Evolutionary conservation across 805 yeast genomes (phyloP), one percentile per base, ranked within the genome.

Genomic region (Torulaspora gathmanii): DNA sequence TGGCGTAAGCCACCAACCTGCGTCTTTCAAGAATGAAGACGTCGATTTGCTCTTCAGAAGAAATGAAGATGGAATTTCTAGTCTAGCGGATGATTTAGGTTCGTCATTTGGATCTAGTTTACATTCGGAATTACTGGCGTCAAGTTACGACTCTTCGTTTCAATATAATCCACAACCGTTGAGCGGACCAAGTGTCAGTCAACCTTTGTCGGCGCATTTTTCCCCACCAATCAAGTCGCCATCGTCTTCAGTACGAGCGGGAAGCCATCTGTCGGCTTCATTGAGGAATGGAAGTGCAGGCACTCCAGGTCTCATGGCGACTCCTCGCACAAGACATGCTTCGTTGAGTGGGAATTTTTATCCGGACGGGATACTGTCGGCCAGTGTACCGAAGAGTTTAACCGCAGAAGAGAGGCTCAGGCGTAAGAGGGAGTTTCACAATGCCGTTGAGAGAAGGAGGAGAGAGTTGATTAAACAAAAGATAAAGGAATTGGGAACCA

Each of bases 371-470:
- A 26, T 40, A 8, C 31, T 42, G n/a, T 48, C 57, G 13, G 54
- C 53, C 0, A 51, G 54, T 45, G 59, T 55, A 11, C 56, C 58
- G 6, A 54, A 55, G 39, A 40, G 46, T 11, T 35, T 57, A 37
- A 49, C 66, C 12, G 51, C 55, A 57, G 95, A 84, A 42, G 88
- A 83, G 47, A 85, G 84, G 58, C 63, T 85, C 43, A 77, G 80
- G 49, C 74, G 95, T 51, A 75, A 96, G 51, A 70, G 95, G 48
- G 96, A 89, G 60, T 82, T 88, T 50, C 98, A 90, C 64, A 90
- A 90, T 61, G 96, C 95, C 1, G 97, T 90, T 4, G 98, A 90
- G 65, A 75, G 96, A 56, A 74, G 96, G 55, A 76, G 98, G 60
- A 74, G 98, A 51, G 98, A 91, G 63, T 72, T 87, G 55, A 90